Evolutionary conservation across 768 basidiomycete genomes (phyloP), one percentile per base, ranked within the genome.

Genomic region (Sporobolomyces phaffii): DNA sequence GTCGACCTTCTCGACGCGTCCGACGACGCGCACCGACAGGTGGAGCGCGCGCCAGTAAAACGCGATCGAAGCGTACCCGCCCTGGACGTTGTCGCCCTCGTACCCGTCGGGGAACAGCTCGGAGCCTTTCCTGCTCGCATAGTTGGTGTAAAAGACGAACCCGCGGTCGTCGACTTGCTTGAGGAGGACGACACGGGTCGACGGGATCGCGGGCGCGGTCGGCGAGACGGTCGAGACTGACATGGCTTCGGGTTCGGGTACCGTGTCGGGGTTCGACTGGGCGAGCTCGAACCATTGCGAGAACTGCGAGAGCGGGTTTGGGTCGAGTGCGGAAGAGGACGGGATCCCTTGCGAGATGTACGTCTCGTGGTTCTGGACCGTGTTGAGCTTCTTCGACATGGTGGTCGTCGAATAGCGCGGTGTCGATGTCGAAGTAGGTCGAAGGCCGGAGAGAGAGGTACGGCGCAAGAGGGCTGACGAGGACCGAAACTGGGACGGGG

Each of bases 121-220:
- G 45, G 79, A 76, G 5, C 90, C 91, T 79, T 98, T 99, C 71
- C 93, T 85, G 15, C 91, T 94, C 44, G 85, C 84, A 80, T 98
- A 98, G 79, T 99, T 99, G 36, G 94, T 98, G 82, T 84, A 99
- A 80, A 97, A 96, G 63, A 94, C 84, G 80, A 98, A 97, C 56
- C 96, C 96, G 20, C 63, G 73, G 4, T 73, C 52, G 80, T 98
- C 96, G 73, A 90, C 84, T 75, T 91, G 84, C 78, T 93, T 96
- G 75, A 98, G 85, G 65, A 97, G 85, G 61, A 97, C 92, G 78
- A 90, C 83, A 71, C 94, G 85, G 15, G 87, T 85, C 41, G 90
- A 91, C 29, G 94, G 94, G 69, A 92, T 83, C 58, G 45, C 20
- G 2, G 58, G 33, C 20, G 40, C 26, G 17, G 44, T 11, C 26